Evolutionary conservation across 164 flowering plant genomes (phyloP), one percentile per base, ranked within the genome.

Genomic region (Paratinospora sagittata): DNA sequence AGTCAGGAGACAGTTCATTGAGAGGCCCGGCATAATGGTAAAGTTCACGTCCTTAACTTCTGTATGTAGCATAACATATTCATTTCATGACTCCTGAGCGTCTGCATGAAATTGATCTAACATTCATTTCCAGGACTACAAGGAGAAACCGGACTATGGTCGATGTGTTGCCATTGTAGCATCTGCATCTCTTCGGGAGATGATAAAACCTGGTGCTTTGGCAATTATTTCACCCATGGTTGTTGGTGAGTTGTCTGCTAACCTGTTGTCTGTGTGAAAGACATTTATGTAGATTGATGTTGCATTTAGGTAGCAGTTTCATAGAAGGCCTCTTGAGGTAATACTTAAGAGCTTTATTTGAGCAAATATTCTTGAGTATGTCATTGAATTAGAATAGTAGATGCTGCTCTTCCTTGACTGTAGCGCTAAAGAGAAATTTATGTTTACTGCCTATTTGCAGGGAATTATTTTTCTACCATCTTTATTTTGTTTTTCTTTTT

Each of bases 21-120:
- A 95, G 83, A 87, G 99, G 79, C 98, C 99, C 13, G 99, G 99
- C 43, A 96, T 96, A 76, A 96, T 96, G 99, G 99, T 91, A 67
- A n/a, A 74, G 89, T 81, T 34, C 26, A 33, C 62, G 19, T 30
- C n/a, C 6, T 24, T 71, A 17, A 24, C 1, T 17, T 37, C 7
- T 36, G n/a, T 26, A 3, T 9, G 55, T 13, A 27, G 17, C 45
- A 36, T 34, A 19, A 23, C 21, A 17, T 21, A 24, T 37, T 60
- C 21, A 36, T 60, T 39, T 43, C 21, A 17, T 66, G 8, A 52
- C 58, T 19, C 21, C n/a, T 52, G 57, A 21, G n/a, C 1, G 4
- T 52, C 17, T 27, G 26, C 34, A 45, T 67, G 43, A 33, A 70
- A 49, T 73, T 33, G 17, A 23, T 23, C 24, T 57, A 12, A 30